Conservation (phyloP, 2,329 filamentous ascomycete genomes). For the Daldinia sp. region DNA sequence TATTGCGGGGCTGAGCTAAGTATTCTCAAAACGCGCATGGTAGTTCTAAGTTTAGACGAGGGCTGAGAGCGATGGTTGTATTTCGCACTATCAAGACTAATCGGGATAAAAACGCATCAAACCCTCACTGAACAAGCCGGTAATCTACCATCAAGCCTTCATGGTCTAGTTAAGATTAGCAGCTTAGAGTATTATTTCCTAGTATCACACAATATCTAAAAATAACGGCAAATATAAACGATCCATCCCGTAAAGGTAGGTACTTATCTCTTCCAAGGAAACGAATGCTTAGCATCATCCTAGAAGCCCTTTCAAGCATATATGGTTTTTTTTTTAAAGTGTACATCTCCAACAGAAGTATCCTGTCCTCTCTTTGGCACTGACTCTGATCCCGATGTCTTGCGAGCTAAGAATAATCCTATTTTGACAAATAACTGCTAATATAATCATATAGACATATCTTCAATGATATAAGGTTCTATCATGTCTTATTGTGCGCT, state of each 20-base stretch:
- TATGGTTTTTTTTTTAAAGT: not conserved
- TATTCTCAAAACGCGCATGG: not conserved
- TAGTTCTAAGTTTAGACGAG: slow-evolving; percentile 7
- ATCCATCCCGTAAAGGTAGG: not conserved
- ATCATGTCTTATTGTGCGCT: no score
- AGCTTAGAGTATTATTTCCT: not conserved
- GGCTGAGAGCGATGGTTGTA: slow-evolving; percentile 3
- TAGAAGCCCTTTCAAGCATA: not conserved
- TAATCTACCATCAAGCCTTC: not conserved
- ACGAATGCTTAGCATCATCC: not conserved
- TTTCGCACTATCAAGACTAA: slow-evolving; percentile 31
- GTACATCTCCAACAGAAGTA: no score
- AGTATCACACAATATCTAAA: not conserved
- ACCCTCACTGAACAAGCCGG: not conserved
- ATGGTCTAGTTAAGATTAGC: not conserved
- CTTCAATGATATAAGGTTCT: no score
- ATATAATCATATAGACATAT: no score
- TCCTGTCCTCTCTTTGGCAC: no score
- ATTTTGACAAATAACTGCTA: no score
- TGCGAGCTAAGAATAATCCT: no score
- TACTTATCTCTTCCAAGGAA: not conserved
- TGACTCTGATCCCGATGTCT: no score
- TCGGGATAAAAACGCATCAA: slow-evolving; percentile 14
- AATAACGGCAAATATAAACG: not conserved
- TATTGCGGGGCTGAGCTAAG: slow-evolving; percentile 5